Percentiles rank a stretch among this genome's conserved stretches.
These are phyloP conservation scores for Picea abies DNA, from an alignment of 83 land plant genomes.

Conservation along the genomic window DNA sequence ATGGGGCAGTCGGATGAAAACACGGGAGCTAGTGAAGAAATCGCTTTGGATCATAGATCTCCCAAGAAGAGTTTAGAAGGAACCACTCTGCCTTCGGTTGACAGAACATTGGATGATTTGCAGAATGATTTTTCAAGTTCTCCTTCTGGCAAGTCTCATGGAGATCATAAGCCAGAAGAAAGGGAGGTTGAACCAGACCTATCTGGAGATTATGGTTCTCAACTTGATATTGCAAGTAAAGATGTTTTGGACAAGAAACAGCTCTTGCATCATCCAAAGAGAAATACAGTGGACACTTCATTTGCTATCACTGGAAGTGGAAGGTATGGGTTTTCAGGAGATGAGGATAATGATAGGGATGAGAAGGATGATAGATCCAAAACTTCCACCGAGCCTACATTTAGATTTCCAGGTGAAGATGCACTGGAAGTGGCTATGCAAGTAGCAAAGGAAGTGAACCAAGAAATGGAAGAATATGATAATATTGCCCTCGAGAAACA, in stretches of 20 bases:
- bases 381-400: not conserved
- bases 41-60: not conserved
- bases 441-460: conserved; percentile 1
- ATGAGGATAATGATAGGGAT: not conserved
- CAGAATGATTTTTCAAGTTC: not conserved
- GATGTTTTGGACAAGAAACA: conserved; percentile 1
- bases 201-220: not conserved
- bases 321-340: not conserved
- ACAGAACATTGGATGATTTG: not conserved
- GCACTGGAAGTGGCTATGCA: not conserved
- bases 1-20: not conserved
- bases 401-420: conserved; percentile 7
- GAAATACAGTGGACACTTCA: not conserved
- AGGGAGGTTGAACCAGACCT: not conserved
- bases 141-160: not conserved
- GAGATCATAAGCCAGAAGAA: not conserved
- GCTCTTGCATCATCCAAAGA: not conserved
- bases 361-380: not conserved
- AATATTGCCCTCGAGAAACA: not conserved
- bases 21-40: not conserved
- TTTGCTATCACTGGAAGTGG: conserved; percentile 1
- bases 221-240: not conserved
- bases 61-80: not conserved
- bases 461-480: not conserved
- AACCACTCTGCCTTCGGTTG: not conserved